Evolutionary conservation across 306 rosid genomes (phyloP), one percentile per base, ranked within the genome.

Genomic region (Cicer bijugum): DNA sequence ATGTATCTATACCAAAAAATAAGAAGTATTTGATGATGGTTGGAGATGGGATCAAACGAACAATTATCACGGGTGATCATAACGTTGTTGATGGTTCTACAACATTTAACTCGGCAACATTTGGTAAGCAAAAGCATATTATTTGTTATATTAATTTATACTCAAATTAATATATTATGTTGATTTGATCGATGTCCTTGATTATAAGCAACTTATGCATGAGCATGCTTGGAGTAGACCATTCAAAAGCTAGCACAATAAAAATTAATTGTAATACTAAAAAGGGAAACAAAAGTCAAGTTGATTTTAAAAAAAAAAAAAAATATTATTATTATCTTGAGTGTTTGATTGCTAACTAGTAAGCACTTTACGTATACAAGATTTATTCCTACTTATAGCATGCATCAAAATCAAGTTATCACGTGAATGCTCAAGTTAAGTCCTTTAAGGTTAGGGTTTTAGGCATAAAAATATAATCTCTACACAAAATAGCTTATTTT

Each of bases 41-140:
- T 7, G 97, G 97, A 47, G 98, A 88, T 10, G 97, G 98, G 0
- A 89, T 90, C 62, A 89, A 89, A 44, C 86, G 69, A 70, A 92
- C 96, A 0, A 71, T 92, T 2, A 71, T 92, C 75, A 92, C 97
- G 3, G 97, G 98, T 7, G 85, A 82, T 71, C 89, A 85, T 38
- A 92, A 86, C 59, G 90, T 87, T 6, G 86, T 40, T 0, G 98
- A 92, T 73, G 88, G 87, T 4, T 92, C 81, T 82, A 92, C 98
- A 9, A 92, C 98, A 8, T 92, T 89, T 83, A 84, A 87, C 62
- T 90, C 97, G 5, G 91, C 98, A 9, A 90, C 97, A 33, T 79
- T 92, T 47, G 92, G 98, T 90, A 81, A 85, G 85, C 60, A 38
- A 15, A 39, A 48, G 3, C 55, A 48, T 48, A 0, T 48, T 48